Base-by-base conservation (phyloP, 2,329 filamentous ascomycete genomes). In the Penicillium paneum region DNA sequence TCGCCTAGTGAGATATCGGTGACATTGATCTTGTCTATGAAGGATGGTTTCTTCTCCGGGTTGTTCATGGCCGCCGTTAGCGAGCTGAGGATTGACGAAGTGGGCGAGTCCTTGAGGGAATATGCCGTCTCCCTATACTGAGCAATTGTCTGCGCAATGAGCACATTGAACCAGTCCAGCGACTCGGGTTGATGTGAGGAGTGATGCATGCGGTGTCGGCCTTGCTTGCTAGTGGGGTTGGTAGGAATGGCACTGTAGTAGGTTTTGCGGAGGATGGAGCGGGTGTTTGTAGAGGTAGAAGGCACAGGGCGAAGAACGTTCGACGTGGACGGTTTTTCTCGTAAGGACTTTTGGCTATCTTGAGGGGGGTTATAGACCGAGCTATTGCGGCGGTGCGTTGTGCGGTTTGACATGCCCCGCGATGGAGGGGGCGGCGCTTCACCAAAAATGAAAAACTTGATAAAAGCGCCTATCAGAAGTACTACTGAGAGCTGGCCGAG, bases 361-460 rank as follows among this genome's bases (percentile, higher is more conserved):
- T 67, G 71, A 57, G 70, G 69, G 11, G 70, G 64, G 35, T 65
- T 73, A 64, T 75, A 77, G 57, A 84, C 85, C 40, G 90, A 81
- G 41, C 89, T 81, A 15, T 88, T 89, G 57, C 87, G 84, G 71
- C 87, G 86, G 74, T 96, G 90, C 26, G 90, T 84, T 63, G 87
- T 87, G 54, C 89, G 90, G 62, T 89, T 85, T 40, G 88, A 78
- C 8, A 90, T 81, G 12, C 91, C 90, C 19, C 88, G 90, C 51
- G 88, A 85, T 60, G 96, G 91, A 57, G 91, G 82, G 1, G 89
- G 91, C 0, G 91, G 91, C 5, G 91, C 86, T 70, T 97, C 94
- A 65, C 94, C 94, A 70, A 99, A 97, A 69, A 99, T 97, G 83
- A 99, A 99, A 83, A 97, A 99, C 72, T 96, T 96, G 75, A 99